These are phyloP conservation scores for Aspergillus sclerotioniger DNA, from an alignment of 495 filamentous ascomycete species.

Conservation along the genomic window DNA sequence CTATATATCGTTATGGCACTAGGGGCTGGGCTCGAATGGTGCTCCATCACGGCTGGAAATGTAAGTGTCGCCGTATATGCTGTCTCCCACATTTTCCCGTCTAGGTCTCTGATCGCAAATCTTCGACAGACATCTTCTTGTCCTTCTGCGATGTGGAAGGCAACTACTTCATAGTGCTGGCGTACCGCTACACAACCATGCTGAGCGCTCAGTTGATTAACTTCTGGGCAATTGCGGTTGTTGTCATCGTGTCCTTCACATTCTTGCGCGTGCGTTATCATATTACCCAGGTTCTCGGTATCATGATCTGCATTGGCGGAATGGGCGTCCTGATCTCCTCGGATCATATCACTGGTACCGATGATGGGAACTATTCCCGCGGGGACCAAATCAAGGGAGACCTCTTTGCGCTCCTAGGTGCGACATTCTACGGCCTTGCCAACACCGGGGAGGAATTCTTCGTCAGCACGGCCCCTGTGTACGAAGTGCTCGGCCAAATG, in stretches of 20 bases:
- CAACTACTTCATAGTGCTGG: conserved; percentile 95
- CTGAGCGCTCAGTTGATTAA: conserved; percentile 92
- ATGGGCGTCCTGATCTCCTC: conserved; percentile 86
- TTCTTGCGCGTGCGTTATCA: conserved; percentile 88
- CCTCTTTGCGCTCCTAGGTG: conserved; percentile 83
- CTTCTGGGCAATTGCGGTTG: conserved; percentile 97
- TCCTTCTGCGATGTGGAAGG: conserved; percentile 92
- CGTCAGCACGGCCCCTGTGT: conserved; percentile 79
- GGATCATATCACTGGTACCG: conserved; percentile 74
- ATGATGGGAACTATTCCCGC: conserved; percentile 56
- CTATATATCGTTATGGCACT: conserved; percentile 77
- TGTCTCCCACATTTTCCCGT: neutral
- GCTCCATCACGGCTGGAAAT: conserved; percentile 81
- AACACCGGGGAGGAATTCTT: conserved; percentile 94
- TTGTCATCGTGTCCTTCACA: conserved; percentile 79
- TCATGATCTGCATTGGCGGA: conserved; percentile 86
- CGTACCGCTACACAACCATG: conserved; percentile 88
- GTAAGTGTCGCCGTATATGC: conserved; percentile 26
- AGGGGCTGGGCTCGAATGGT: conserved; percentile 65
- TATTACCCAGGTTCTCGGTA: conserved; percentile 75
- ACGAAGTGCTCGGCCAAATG: conserved; percentile 91
- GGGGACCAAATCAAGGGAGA: conserved; percentile 83
- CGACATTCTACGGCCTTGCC: conserved; percentile 85
- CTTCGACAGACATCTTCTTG: conserved; percentile 69
- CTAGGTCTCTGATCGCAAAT: conserved; percentile 11